Evolutionary conservation across 768 basidiomycete species (phyloP), one percentile per base, ranked within the genome.

Genomic region (Dioszegia aurantiaca): DNA sequence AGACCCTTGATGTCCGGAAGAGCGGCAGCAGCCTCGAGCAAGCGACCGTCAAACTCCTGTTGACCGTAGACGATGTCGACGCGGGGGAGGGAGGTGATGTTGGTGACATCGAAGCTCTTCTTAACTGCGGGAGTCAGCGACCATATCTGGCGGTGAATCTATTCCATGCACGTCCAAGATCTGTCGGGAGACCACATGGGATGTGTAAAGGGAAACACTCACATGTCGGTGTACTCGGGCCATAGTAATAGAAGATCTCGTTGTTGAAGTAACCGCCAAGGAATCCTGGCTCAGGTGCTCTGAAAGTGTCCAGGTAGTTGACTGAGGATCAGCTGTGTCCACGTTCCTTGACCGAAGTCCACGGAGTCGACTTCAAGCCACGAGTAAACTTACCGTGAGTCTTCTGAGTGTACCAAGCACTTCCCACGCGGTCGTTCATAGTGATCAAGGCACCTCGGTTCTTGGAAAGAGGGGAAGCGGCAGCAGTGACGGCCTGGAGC

Each of bases 51-150:
- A 36, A 42, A 55, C 28, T 55, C 53, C 27, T 60, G 59, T 3
- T 37, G 27, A 16, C 58, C 41, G 26, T 54, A 54, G 31, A 65
- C 23, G 30, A 65, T 55, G 39, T 65, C 64, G n/a, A 65, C 64
- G 14, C 39, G 51, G 27, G 64, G 64, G 11, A 65, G 40, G 6
- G 55, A 42, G 39, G 41, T 57, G 42, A 65, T 43, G 23, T 46
- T 55, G 39, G 28, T 48, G 53, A 65, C 45, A 42, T 65, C 46
- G 39, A 62, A 65, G 19, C 94, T 60, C 39, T 57, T 51, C 58
- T 74, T 74, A 66, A 67, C 48, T 49, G 36, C 6, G 14, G 21
- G 8, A 5, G 21, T 42, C 40, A 37, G 26, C 27, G n/a, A 49
- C 4, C 28, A n/a, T 4, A 4, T 9, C 30, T 49, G 17, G 33